Evolutionary conservation across 1,284 basidiomycete genomes (phyloP), one percentile per base, ranked within the genome.

Genomic region (Papiliotrema fonsecae): DNA sequence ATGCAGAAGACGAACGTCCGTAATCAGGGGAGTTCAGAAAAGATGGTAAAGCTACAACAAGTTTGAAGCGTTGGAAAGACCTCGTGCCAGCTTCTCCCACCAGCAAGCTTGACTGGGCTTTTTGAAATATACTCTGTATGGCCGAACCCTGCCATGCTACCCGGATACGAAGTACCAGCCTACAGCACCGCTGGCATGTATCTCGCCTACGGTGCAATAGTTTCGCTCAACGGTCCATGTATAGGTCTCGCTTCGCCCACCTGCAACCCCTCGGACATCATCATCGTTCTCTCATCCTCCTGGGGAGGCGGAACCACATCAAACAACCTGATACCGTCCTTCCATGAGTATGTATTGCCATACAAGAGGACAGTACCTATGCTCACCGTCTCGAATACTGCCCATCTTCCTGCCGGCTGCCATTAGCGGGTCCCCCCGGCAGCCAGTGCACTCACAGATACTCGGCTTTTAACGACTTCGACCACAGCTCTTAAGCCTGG

Each of bases 381-480:
- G n/a, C n/a, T n/a, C 39, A 72, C 71, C 6, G 72, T 73, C 43
- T 73, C 70, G 24, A 71, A 64, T 6, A 73, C 64, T 0, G 63
- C 55, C 72, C 72, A 73, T 11, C 40, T 41, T 1, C 67, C 68
- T 0, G 61, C 54, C 1, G 61, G 58, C 68, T 72, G 42, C 6
- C 31, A 24, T 49, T 24, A 35, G 34, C 48, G 31, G 22, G 24
- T 42, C 26, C n/a, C 13, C 27, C n/a, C 10, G 16, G 4, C 18
- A 22, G 6, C 13, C 22, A 19, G 18, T 4, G 26, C 4, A 26
- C 45, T 59, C 51, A 72, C 72, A 25, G 64, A 62, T 0, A 67
- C 54, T 16, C 62, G 34, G 47, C 67, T 70, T 58, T 72, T 69
- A 26, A 72, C 47, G 1, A 73, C 70, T 50, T 74, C 72, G 4